Evolutionary conservation across 1,139 yeast genomes (phyloP).

Genomic region (Candida albicans): DNA sequence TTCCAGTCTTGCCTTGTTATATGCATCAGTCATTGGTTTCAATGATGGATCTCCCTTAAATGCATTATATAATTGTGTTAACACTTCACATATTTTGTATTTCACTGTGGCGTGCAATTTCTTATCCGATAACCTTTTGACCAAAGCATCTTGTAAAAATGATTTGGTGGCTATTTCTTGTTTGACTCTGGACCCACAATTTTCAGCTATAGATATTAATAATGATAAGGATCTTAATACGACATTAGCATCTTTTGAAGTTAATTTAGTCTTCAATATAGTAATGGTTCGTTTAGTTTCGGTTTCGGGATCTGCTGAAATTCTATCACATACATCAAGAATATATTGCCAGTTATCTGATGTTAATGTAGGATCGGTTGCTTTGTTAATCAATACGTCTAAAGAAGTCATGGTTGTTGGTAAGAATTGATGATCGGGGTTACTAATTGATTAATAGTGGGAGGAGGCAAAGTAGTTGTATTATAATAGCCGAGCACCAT

Average conservation of each 20-base stretch:
- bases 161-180: slow-evolving; percentile 75
- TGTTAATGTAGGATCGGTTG: slow-evolving; percentile 84
- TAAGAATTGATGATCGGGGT: not conserved
- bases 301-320: slow-evolving; percentile 69
- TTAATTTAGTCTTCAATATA: slow-evolving; percentile 53
- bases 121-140: slow-evolving; percentile 55
- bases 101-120: slow-evolving; percentile 70
- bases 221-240: slow-evolving; percentile 72
- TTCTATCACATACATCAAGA: slow-evolving; percentile 79
- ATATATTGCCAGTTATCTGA: slow-evolving; percentile 85
- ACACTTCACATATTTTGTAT: slow-evolving; percentile 61
- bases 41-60: slow-evolving; percentile 73
- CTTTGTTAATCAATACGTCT: slow-evolving; percentile 43
- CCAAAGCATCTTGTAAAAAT: slow-evolving; percentile 57
- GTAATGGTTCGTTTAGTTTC: slow-evolving; percentile 53
- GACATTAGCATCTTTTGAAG: slow-evolving; percentile 74
- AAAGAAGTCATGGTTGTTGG: slow-evolving; percentile 10
- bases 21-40: slow-evolving; percentile 66
- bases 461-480: too few species aligned
- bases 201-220: slow-evolving; percentile 79
- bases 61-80: slow-evolving; percentile 61
- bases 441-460: too few species aligned
- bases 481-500: too few species aligned
- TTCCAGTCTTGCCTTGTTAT: slow-evolving; percentile 39
- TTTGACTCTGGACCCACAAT: slow-evolving; percentile 86